Percentiles rank a stretch among this genome's conserved stretches.
Conservation (phyloP, 805 yeast genomes). For the Monosporozyma aquatica region DNA sequence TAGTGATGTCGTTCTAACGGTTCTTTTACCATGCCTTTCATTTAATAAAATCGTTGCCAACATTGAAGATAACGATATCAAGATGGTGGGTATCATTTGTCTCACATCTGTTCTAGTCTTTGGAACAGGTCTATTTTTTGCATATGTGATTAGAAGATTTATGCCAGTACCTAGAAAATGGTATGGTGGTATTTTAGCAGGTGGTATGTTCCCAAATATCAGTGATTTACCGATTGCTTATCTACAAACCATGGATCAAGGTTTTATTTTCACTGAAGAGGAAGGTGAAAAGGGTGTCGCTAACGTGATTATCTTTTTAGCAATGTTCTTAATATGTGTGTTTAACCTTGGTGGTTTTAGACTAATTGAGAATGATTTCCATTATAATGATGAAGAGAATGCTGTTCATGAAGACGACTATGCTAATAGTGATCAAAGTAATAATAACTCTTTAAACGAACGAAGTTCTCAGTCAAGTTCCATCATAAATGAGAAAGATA, state of each 20-base stretch:
- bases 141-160: conserved; percentile 25
- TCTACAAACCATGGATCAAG: conserved; percentile 55
- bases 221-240: conserved; percentile 74
- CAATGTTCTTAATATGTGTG: conserved; percentile 53
- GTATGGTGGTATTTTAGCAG: conserved; percentile 63
- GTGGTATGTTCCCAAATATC: conserved; percentile 66
- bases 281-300: conserved; percentile 75
- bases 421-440: not conserved
- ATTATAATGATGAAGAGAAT: conserved; percentile 22
- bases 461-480: not conserved
- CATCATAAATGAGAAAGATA: not conserved
- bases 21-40: conserved; percentile 58
- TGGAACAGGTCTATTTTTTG: conserved; percentile 40
- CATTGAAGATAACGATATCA: conserved; percentile 54
- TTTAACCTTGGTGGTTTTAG: conserved; percentile 72
- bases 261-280: conserved; percentile 45
- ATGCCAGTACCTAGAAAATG: conserved; percentile 53
- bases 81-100: conserved; percentile 57
- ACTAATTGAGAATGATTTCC: conserved; percentile 62
- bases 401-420: conserved; percentile 3
- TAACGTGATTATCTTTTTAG: conserved; percentile 67
- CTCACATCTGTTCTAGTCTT: conserved; percentile 44
- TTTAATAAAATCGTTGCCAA: conserved; percentile 55
- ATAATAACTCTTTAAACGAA: not conserved
- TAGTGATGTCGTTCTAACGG: conserved; percentile 52